Percentiles rank a stretch among this genome's conserved stretches.
phyloP scores from a whole-genome alignment of 495 filamentous ascomycete species.

The Bacidia gigantensis region DNA sequence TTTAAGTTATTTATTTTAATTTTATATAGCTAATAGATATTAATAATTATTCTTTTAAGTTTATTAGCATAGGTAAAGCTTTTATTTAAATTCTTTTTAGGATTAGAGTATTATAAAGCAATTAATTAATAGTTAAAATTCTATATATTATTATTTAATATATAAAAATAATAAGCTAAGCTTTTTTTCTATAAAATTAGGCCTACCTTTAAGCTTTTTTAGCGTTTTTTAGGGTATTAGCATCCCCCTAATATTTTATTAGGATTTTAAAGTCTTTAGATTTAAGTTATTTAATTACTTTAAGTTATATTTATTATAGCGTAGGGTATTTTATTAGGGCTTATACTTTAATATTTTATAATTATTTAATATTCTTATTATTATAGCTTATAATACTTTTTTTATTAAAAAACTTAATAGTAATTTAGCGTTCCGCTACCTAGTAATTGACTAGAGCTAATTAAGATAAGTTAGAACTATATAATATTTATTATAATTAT shows the following conservation, averaged over 20 bases:
- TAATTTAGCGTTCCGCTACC: neutral
- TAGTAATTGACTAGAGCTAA: no score
- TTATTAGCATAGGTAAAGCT: neutral
- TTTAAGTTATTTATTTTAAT: neutral
- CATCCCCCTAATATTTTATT: neutral
- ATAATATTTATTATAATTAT: neutral
- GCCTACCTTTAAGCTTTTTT: neutral
- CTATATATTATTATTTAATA: constrained; percentile 3
- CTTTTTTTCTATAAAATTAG: neutral
- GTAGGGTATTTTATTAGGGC: neutral
- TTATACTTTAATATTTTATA: neutral
- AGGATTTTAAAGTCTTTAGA: neutral
- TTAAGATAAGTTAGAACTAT: neutral
- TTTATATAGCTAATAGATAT: neutral
- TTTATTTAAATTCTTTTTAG: neutral
- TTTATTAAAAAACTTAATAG: neutral
- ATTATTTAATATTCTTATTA: neutral
- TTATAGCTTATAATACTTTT: neutral
- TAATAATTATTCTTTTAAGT: neutral
- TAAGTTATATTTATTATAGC: neutral
- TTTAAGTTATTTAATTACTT: neutral
- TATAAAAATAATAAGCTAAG: neutral
- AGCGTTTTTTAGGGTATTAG: constrained; percentile 1
- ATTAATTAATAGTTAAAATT: neutral
- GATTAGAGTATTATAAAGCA: neutral